phyloP scores from a whole-genome alignment of 2,329 filamentous ascomycete genomes.

The Coniochaeta prunicola region DNA sequence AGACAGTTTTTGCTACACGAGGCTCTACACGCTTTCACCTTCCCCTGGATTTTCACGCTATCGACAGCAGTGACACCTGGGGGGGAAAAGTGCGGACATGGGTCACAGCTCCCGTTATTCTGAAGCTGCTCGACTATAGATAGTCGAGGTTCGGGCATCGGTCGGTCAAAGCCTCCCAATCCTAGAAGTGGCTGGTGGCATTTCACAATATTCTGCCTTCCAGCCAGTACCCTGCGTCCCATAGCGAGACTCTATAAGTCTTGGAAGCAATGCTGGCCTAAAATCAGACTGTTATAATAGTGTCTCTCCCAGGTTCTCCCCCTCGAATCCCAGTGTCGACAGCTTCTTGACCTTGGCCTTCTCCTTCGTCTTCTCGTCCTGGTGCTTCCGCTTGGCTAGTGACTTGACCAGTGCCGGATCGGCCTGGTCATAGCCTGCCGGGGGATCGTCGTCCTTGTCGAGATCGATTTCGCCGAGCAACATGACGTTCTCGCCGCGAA shows the following conservation, averaged over 20 bases:
- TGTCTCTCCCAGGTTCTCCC: constrained; percentile 71
- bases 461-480: constrained; percentile 94
- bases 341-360: constrained; percentile 67
- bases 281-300: constrained; percentile 44
- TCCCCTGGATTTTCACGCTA: no score
- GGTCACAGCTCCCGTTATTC: background rate
- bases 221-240: constrained; percentile 17
- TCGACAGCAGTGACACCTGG: no score
- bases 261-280: background rate
- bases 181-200: constrained; percentile 26
- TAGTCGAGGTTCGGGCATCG: background rate
- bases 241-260: background rate
- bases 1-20: no score
- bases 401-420: constrained; percentile 49
- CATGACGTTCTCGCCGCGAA: constrained; percentile 94
- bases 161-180: background rate
- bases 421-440: constrained; percentile 53
- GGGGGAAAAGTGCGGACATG: background rate
- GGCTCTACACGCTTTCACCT: no score
- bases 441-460: constrained; percentile 87
- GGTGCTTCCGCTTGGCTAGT: constrained; percentile 65
- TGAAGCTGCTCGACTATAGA: background rate
- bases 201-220: constrained; percentile 60
- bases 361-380: constrained; percentile 62
- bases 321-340: constrained; percentile 76